phyloP scores from a whole-genome alignment of 176 grass and related monocot species.

The Cymbopogon citratus region DNA sequence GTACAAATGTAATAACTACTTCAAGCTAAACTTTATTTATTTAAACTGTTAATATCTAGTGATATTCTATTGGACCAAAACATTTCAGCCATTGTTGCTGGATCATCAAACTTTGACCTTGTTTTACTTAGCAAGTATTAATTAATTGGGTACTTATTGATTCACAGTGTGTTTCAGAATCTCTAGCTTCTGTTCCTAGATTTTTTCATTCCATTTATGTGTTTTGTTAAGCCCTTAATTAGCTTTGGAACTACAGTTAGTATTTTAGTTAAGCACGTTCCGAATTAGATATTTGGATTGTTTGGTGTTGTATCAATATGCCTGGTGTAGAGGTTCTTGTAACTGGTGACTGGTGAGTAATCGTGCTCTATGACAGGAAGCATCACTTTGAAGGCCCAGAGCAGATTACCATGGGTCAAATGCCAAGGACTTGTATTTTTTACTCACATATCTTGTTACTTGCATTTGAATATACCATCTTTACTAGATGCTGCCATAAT shows the following conservation, averaged over 20 bases:
- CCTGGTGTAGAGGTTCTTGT: constrained; percentile 13
- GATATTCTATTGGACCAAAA: not conserved
- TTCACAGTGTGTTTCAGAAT: not conserved
- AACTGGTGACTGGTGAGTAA: constrained; percentile 9
- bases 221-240: not conserved
- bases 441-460: not conserved
- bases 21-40: not conserved
- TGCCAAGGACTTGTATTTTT: not conserved
- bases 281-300: not conserved
- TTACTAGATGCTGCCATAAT: not conserved
- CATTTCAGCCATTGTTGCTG: not conserved
- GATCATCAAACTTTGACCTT: not conserved
- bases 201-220: not conserved
- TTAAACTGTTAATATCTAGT: constrained; percentile 15
- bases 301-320: not conserved
- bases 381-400: not conserved
- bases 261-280: not conserved
- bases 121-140: not conserved
- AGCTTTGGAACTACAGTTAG: not conserved
- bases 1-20: not conserved
- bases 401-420: not conserved
- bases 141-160: not conserved
- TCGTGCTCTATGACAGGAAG: not conserved
- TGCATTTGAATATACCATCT: constrained; percentile 3
- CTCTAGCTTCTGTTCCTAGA: not conserved